Evolutionary conservation across 345 rosid genomes (phyloP), one percentile per base, ranked within the genome.

Genomic region (Pistacia vera): DNA sequence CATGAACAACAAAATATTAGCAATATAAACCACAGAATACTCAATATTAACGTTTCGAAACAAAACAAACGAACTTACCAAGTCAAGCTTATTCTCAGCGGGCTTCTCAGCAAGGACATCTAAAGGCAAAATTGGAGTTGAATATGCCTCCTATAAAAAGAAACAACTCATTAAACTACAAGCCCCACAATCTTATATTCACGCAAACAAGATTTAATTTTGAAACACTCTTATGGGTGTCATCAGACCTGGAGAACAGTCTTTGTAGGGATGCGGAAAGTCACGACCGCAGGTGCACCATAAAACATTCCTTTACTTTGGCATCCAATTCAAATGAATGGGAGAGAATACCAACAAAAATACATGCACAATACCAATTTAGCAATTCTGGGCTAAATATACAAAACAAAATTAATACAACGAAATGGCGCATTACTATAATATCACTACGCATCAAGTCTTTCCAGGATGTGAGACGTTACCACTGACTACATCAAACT

Each of bases 251-350:
- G 99, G 12, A 86, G 81, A 83, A 87, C 86, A 56, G 91, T 72
- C 85, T 97, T 94, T 1, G 97, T 89, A 41, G 98, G 97, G 77
- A 94, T 71, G 5, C 97, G 97, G 94, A 91, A 97, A 71, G 92
- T 97, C 79, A 97, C 77, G 2, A 92, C 73, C 22, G 99, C 98
- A 14, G 97, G 99, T 57, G 94, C 90, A 78, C 97, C 95, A 12
- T 87, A 83, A 84, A 87, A 97, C 82, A 90, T 71, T 49, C 94
- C 94, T 71, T 90, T 65, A 76, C 91, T 82, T 96, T 96, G 51
- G 92, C 93, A 77, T 94, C 98, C 78, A 96, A 74, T 81, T 94
- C 98, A 78, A 90, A 90, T 60, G 97, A 81, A 80, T 92, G 94
- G 22, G 98, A 91, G 63, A 96, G 74, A 79, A 92, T 72, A 70